A percentile compares a stretch with the other conserved stretches of the same genome.
These are phyloP conservation scores for Psophocarpus tetragonolobus DNA, from an alignment of 306 rosid species.

Conservation along the genomic window DNA sequence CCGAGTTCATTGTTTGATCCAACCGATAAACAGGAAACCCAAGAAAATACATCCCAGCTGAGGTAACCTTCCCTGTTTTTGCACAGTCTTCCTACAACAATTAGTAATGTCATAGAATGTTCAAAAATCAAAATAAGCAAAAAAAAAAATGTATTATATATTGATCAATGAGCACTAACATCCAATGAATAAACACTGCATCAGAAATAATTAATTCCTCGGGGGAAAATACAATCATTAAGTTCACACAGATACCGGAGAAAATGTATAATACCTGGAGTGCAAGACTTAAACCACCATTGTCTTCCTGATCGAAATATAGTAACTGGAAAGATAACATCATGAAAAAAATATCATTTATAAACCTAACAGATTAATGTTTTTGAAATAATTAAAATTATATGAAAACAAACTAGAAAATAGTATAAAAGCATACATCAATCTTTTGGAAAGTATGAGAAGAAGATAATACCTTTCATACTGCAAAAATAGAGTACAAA, in stretches of 20 bases:
- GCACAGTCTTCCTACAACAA: conserved; percentile 85
- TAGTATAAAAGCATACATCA: not conserved
- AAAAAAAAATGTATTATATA: not conserved
- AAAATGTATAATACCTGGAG: conserved; percentile 70
- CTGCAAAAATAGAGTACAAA: not conserved
- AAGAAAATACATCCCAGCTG: conserved; percentile 98
- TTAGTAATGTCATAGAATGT: conserved; percentile 31
- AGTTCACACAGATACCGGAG: not conserved
- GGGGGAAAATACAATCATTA: not conserved
- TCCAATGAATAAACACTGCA: conserved; percentile 2
- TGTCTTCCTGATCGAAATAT: conserved; percentile 87
- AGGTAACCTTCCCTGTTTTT: conserved; percentile 82
- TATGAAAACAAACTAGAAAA: not conserved
- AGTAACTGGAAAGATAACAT: conserved; percentile 58
- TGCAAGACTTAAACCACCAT: conserved; percentile 86
- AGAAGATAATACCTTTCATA: not conserved
- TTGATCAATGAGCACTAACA: not conserved
- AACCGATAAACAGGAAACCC: conserved; percentile 96
- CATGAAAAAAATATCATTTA: not conserved
- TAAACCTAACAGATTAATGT: not conserved
- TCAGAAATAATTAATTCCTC: conserved; percentile 8
- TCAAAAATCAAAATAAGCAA: not conserved
- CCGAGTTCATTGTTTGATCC: conserved; percentile 79
- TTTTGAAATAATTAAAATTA: conserved; percentile 6
- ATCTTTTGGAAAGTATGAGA: not conserved